Conservation (phyloP, 257 asterid species). For the Coffea canephora region DNA sequence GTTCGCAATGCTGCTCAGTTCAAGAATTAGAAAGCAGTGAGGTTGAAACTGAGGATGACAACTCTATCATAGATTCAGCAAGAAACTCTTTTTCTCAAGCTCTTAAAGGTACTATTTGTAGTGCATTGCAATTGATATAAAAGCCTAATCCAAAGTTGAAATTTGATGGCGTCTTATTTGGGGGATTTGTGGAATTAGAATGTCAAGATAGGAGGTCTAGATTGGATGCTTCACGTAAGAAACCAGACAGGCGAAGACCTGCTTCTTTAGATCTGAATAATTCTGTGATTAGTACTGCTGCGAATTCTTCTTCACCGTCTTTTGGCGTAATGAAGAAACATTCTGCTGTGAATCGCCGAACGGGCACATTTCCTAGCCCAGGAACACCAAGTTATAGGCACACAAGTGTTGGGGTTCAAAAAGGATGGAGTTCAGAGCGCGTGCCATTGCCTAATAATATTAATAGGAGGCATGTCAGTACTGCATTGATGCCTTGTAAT, state of each 20-base stretch:
- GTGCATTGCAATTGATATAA: slow-evolving; percentile 8
- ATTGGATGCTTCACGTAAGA: slow-evolving; percentile 49
- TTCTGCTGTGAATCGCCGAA: slow-evolving; percentile 37
- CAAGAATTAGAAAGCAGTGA: slow-evolving; percentile 58
- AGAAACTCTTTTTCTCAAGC: slow-evolving; percentile 91
- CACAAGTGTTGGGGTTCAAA: slow-evolving; percentile 60
- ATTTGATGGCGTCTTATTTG: slow-evolving; percentile 6
- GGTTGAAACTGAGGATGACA: slow-evolving; percentile 78
- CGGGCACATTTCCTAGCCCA: slow-evolving; percentile 76
- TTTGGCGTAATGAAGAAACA: slow-evolving; percentile 58
- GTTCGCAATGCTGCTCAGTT: slow-evolving; percentile 25
- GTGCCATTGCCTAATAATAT: slow-evolving; percentile 53
- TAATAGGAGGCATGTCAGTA: slow-evolving; percentile 46
- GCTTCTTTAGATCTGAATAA: slow-evolving; percentile 76
- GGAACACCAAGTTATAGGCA: slow-evolving; percentile 82
- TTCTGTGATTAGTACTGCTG: slow-evolving; percentile 30
- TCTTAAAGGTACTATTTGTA: slow-evolving; percentile 60
- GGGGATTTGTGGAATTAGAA: slow-evolving; percentile 44
- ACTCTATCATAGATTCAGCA: slow-evolving; percentile 57
- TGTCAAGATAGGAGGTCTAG: slow-evolving; percentile 75
- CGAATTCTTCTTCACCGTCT: slow-evolving; percentile 64
- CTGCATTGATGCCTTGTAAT: slow-evolving; percentile 59
- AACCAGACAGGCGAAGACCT: slow-evolving; percentile 59
- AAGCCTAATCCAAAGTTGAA: background rate
- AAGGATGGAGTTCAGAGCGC: slow-evolving; percentile 97